Evolutionary conservation across 2,329 filamentous ascomycete species (phyloP), one percentile per base, ranked within the genome.

Genomic region (Fusarium tupiense): DNA sequence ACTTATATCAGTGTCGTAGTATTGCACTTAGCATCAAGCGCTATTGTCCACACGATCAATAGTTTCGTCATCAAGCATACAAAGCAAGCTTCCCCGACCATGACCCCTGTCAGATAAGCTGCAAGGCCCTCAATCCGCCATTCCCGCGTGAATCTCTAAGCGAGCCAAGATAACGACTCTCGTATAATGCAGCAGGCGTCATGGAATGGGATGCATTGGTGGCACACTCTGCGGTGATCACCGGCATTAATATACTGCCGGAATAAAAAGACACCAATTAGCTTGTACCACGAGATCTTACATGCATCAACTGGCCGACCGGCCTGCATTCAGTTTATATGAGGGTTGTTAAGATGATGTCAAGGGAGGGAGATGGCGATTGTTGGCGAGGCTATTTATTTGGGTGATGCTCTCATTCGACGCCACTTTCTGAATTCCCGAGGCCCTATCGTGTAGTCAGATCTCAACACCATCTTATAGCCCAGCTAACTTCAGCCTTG

Each of bases 261-360:
- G 43, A 24, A 41, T 20, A 0, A 5, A 29, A 22, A 3, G 33
- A 69, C 10, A 19, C 66, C 66, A 69, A 69, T 69, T 14, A 64
- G 49, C 43, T 38, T 57, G 29, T 24, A 69, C 49, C 65, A 69
- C 66, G 66, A 69, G 33, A 69, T 63, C 57, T 64, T 35, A 52
- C 66, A 13, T 44, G 47, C 64, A 57, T 62, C 4, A 24, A 44
- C 22, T 31, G 4, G 33, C 37, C 26, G 12, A 26, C 43, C 7
- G 14, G 26, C 66, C n/a, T 69, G 49, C 43, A 56, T 69, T 44
- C 14, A 19, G 22, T 8, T 64, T 49, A 52, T 57, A 64, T 16
- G 17, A 38, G 6, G 20, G 5, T 8, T 40, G 19, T n/a, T 64
- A 56, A 46, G 37, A 69, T 69, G 49, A 57, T 69, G 64, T 50